Percentiles rank a stretch among this genome's conserved stretches.
These are phyloP conservation scores for Logfia minima DNA, from an alignment of 129 eudicot species.

Conservation along the genomic window DNA sequence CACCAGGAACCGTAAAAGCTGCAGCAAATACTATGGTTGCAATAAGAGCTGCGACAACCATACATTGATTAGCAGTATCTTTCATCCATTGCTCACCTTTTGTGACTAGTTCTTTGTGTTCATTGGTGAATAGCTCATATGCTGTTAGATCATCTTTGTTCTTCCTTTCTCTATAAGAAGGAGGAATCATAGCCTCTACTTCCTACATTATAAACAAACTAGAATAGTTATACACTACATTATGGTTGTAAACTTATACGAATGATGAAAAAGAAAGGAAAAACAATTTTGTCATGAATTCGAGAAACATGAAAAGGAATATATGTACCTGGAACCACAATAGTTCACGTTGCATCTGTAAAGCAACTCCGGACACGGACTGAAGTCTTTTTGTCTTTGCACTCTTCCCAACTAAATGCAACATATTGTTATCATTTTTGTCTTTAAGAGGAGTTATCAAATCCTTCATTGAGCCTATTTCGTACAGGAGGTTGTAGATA, in stretches of 20 bases:
- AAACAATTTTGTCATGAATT: neutral
- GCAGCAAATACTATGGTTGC: conserved; percentile 35
- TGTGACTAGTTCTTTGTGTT: conserved; percentile 12
- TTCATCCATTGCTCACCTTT: conserved; percentile 22
- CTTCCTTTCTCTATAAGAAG: conserved; percentile 10
- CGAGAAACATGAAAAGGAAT: neutral
- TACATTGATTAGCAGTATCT: conserved; percentile 21
- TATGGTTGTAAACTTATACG: neutral
- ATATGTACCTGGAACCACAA: conserved; percentile 41
- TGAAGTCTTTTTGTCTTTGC: conserved; percentile 22
- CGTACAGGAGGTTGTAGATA: conserved; percentile 15
- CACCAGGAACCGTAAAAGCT: conserved; percentile 35
- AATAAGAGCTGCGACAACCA: conserved; percentile 26
- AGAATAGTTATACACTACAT: conserved; percentile 1
- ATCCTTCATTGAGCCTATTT: conserved; percentile 7
- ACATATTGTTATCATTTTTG: neutral
- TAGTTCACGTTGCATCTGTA: conserved; percentile 44
- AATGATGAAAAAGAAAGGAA: neutral
- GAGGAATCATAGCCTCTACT: conserved; percentile 16
- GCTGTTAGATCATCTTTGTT: conserved; percentile 17
- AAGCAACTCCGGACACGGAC: conserved; percentile 37
- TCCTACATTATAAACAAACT: conserved; percentile 11
- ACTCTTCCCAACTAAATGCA: conserved; percentile 24
- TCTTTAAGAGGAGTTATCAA: neutral
- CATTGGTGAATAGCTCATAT: conserved; percentile 13